Percentiles rank a stretch among this genome's conserved stretches.
These are phyloP conservation scores for Candida sojae DNA, from an alignment of 1,139 yeast species.

Conservation along the genomic window DNA sequence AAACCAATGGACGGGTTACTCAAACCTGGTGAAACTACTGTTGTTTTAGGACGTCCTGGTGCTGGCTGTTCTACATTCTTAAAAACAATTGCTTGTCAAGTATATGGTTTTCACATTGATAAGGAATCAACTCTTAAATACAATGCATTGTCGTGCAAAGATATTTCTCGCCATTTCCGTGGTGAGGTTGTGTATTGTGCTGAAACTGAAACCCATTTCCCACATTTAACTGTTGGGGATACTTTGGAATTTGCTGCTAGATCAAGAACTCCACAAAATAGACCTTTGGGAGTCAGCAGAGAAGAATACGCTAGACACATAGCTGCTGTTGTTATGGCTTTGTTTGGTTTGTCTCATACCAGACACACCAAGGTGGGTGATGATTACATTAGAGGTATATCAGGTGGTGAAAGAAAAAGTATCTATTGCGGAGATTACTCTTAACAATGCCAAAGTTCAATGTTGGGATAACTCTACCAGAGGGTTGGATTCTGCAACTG, in stretches of 20 bases:
- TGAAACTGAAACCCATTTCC: constrained; percentile 55
- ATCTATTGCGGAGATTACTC: constrained; percentile 43
- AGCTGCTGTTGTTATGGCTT: constrained; percentile 46
- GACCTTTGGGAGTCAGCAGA: constrained; percentile 36
- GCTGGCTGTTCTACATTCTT: constrained; percentile 36
- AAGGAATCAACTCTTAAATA: constrained; percentile 35
- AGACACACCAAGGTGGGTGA: constrained; percentile 38
- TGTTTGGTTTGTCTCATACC: constrained; percentile 39
- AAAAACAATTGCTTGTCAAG: constrained; percentile 34
- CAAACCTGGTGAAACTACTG: constrained; percentile 36
- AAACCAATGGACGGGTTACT: constrained; percentile 36
- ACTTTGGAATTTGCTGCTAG: constrained; percentile 48
- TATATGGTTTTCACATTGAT: constrained; percentile 54
- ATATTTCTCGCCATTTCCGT: constrained; percentile 46
- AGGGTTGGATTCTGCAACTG: constrained; percentile 63
- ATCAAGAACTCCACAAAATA: constrained; percentile 42
- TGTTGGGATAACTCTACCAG: constrained; percentile 69
- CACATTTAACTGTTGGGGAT: constrained; percentile 53
- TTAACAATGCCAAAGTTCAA: constrained; percentile 41
- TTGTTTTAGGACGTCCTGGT: constrained; percentile 40
- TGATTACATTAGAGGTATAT: constrained; percentile 39
- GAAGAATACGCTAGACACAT: constrained; percentile 42
- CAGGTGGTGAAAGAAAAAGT: constrained; percentile 50
- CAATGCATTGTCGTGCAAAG: constrained; percentile 34
- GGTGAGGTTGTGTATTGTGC: constrained; percentile 58